These are phyloP conservation scores for Alternaria brassicicola DNA, from an alignment of 2,329 filamentous ascomycete species.

Conservation along the genomic window DNA sequence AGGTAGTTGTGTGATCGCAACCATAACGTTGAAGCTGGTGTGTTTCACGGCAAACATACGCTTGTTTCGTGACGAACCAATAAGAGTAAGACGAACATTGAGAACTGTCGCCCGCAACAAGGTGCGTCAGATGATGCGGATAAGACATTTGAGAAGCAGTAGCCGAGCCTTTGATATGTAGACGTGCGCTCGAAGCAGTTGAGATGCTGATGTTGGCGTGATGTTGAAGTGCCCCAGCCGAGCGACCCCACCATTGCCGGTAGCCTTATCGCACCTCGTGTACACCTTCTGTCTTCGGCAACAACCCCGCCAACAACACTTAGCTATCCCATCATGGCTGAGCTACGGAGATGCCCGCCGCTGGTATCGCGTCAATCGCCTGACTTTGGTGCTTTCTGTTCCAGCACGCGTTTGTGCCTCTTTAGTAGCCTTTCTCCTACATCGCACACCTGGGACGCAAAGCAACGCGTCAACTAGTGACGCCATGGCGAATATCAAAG, in stretches of 20 bases:
- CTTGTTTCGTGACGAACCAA: too few species aligned
- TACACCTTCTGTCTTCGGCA: conserved; percentile 36
- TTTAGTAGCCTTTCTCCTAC: not conserved
- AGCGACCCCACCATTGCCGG: conserved; percentile 25
- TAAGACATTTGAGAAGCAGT: not conserved
- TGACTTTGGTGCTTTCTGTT: conserved; percentile 7
- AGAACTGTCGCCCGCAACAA: not conserved
- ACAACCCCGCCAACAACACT: conserved; percentile 21
- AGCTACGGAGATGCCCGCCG: conserved; percentile 33
- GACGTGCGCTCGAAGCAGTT: not conserved
- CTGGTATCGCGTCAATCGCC: conserved; percentile 3
- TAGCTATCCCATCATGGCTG: conserved; percentile 16
- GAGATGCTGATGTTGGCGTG: not conserved
- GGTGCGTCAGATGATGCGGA: not conserved
- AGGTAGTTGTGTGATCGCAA: too few species aligned
- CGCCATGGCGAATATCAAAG: conserved; percentile 32
- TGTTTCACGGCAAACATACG: too few species aligned
- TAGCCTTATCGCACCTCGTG: conserved; percentile 33
- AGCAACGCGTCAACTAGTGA: conserved; percentile 3
- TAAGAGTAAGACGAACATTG: not conserved
- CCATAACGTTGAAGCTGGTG: too few species aligned
- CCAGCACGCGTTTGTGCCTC: not conserved
- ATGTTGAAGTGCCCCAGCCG: conserved; percentile 20
- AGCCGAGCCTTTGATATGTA: not conserved
- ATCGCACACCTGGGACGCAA: not conserved